Evolutionary conservation across 2,329 filamentous ascomycete species (phyloP).

Genomic region (Ascochyta lentis): DNA sequence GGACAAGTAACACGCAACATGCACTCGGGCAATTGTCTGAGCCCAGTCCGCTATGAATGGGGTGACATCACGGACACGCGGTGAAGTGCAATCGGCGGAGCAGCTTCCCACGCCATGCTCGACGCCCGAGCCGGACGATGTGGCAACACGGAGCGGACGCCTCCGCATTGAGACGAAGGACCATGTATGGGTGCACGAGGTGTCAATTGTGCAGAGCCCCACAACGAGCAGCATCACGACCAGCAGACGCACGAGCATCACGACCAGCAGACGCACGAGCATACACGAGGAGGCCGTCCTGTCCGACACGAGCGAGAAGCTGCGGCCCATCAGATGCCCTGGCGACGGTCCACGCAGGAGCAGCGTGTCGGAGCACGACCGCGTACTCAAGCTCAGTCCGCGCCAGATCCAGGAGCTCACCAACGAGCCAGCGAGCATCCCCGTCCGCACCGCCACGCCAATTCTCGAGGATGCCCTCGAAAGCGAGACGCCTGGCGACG

Average conservation of each 20-base stretch:
- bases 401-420: constrained; percentile 63
- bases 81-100: constrained; percentile 24
- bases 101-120: constrained; percentile 41
- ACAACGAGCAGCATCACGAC: constrained; percentile 21
- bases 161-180: constrained; percentile 16
- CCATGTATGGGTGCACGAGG: constrained; percentile 17
- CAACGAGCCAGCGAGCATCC: constrained; percentile 61
- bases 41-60: constrained; percentile 40
- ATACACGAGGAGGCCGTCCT: constrained; percentile 41
- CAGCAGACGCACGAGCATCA: constrained; percentile 28
- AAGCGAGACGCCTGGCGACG: constrained; percentile 25
- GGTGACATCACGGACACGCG: constrained; percentile 28
- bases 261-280: constrained; percentile 28
- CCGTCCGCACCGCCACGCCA: constrained; percentile 53
- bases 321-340: constrained; percentile 42
- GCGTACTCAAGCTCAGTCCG: constrained; percentile 60
- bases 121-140: constrained; percentile 36
- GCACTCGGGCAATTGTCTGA: constrained; percentile 19
- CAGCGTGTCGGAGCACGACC: constrained; percentile 49
- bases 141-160: neutral
- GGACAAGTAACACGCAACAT: constrained; percentile 20
- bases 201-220: constrained; percentile 19
- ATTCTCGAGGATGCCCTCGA: constrained; percentile 46
- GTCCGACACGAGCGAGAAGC: constrained; percentile 43
- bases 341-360: constrained; percentile 45